A percentile compares a stretch with the other conserved stretches of the same genome.
Evolutionary conservation across 192 early-diverging fungal species (phyloP).

Genomic region (Mortierella hygrophila): DNA sequence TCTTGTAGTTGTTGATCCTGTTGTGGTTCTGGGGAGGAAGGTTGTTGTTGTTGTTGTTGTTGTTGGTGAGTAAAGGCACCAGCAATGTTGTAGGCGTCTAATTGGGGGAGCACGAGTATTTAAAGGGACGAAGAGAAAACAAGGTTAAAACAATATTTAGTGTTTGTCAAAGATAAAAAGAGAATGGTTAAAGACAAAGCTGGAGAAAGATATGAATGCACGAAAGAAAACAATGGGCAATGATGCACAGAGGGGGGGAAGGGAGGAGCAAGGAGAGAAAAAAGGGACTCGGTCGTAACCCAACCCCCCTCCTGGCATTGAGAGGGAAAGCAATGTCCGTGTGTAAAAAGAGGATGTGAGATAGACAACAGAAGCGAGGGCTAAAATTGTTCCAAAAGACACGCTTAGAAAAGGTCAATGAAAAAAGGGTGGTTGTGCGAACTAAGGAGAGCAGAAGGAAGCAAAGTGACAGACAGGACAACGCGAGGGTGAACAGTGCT

Average conservation of each 20-base stretch:
- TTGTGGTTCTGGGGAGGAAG: constrained; percentile 4
- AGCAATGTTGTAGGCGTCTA: constrained; percentile 38
- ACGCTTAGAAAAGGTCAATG: neutral
- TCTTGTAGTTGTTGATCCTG: constrained; percentile 30
- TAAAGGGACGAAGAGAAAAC: constrained; percentile 1
- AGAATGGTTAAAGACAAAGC: neutral
- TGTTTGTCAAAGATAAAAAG: neutral
- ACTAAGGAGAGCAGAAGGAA: neutral
- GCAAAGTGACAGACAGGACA: neutral
- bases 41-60: constrained; percentile 17
- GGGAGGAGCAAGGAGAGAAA: neutral
- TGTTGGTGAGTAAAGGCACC: constrained; percentile 20
- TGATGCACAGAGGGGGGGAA: neutral
- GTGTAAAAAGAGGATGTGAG: neutral
- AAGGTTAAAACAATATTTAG: neutral
- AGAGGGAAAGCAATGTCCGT: neutral
- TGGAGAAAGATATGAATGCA: neutral
- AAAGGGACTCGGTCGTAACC: constrained; percentile 1
- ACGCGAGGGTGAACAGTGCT: neutral
- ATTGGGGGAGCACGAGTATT: neutral
- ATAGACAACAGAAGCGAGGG: neutral
- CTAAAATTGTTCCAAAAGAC: neutral
- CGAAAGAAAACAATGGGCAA: neutral
- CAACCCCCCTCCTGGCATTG: neutral
- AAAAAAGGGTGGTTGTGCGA: neutral